A percentile compares a stretch with the other conserved stretches of the same genome.
These are phyloP conservation scores for Nakaseomyces uthaithaninus DNA, from an alignment of 1,139 yeast genomes.

Conservation along the genomic window DNA sequence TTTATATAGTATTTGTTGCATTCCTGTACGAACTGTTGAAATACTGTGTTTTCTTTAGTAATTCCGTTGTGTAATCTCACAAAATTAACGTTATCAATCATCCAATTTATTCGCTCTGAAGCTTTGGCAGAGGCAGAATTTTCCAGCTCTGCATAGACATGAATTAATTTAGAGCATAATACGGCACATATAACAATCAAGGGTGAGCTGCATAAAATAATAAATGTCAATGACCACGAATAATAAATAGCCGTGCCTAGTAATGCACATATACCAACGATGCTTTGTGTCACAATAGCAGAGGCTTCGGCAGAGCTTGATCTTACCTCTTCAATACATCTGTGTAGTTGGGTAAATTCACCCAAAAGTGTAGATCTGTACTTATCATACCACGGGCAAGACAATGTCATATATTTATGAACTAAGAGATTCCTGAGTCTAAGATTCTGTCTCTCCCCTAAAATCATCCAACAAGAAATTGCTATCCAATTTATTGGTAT, in stretches of 20 bases:
- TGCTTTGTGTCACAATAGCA: conserved; percentile 47
- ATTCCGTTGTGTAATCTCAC: conserved; percentile 60
- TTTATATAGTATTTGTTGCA: conserved; percentile 45
- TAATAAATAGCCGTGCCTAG: conserved; percentile 61
- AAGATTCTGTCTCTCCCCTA: conserved; percentile 65
- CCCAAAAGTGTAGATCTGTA: conserved; percentile 48
- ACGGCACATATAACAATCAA: conserved; percentile 46
- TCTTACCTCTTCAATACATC: conserved; percentile 74
- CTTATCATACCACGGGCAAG: conserved; percentile 17
- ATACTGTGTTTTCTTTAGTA: conserved; percentile 41
- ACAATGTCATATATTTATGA: conserved; percentile 31
- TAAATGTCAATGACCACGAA: conserved; percentile 78
- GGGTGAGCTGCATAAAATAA: conserved; percentile 67
- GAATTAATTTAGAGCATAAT: conserved; percentile 46
- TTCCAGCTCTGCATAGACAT: conserved; percentile 45
- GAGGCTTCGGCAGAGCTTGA: conserved; percentile 61
- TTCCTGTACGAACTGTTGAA: conserved; percentile 34
- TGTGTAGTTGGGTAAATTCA: conserved; percentile 52
- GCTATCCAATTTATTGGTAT: conserved; percentile 49
- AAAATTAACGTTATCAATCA: conserved; percentile 49
- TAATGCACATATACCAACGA: conserved; percentile 47
- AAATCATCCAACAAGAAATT: conserved; percentile 52
- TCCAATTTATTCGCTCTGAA: conserved; percentile 63
- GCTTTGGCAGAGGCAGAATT: conserved; percentile 50
- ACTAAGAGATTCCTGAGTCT: conserved; percentile 46